Conservation (phyloP, 768 basidiomycete species). For the Lactarius vividus region DNA sequence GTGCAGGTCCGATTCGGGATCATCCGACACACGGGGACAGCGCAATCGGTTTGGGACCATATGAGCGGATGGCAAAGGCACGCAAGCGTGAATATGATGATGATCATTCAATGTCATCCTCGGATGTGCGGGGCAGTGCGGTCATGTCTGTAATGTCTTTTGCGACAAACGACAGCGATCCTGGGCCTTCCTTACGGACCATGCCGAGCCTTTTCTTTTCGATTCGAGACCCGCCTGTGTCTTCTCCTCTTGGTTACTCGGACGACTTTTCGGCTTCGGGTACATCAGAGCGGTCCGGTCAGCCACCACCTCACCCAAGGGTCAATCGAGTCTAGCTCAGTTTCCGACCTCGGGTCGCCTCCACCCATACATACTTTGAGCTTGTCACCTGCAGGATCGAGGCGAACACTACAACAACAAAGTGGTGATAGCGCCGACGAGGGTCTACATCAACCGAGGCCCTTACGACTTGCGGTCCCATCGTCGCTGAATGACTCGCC, state of each 20-base stretch:
- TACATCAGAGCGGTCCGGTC: slow-evolving; percentile 73
- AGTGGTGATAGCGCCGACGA: slow-evolving; percentile 28
- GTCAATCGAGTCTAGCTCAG: slow-evolving; percentile 58
- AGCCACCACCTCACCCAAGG: slow-evolving; percentile 73
- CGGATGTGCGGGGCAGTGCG: slow-evolving; percentile 73
- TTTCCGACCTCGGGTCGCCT: slow-evolving; percentile 68
- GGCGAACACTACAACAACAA: slow-evolving; percentile 30
- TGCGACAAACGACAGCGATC: slow-evolving; percentile 82
- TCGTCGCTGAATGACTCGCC: slow-evolving; percentile 26
- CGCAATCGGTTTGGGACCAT: slow-evolving; percentile 38
- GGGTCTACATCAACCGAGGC: slow-evolving; percentile 27
- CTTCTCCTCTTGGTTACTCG: slow-evolving; percentile 70
- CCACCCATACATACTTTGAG: slow-evolving; percentile 75
- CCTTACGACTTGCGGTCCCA: slow-evolving; percentile 30
- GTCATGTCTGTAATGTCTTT: slow-evolving; percentile 79
- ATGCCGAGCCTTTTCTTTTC: slow-evolving; percentile 62
- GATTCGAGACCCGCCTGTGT: slow-evolving; percentile 73
- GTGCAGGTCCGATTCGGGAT: slow-evolving; percentile 64
- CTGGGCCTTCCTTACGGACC: slow-evolving; percentile 67
- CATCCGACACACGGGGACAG: slow-evolving; percentile 3
- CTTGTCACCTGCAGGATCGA: slow-evolving; percentile 56
- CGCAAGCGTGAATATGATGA: slow-evolving; percentile 84
- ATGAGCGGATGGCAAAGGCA: slow-evolving; percentile 70
- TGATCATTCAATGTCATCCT: slow-evolving; percentile 88
- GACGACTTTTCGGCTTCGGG: slow-evolving; percentile 68